Evolutionary conservation across 257 asterid genomes (phyloP), one percentile per base, ranked within the genome.

Genomic region (Anisodus tanguticus): DNA sequence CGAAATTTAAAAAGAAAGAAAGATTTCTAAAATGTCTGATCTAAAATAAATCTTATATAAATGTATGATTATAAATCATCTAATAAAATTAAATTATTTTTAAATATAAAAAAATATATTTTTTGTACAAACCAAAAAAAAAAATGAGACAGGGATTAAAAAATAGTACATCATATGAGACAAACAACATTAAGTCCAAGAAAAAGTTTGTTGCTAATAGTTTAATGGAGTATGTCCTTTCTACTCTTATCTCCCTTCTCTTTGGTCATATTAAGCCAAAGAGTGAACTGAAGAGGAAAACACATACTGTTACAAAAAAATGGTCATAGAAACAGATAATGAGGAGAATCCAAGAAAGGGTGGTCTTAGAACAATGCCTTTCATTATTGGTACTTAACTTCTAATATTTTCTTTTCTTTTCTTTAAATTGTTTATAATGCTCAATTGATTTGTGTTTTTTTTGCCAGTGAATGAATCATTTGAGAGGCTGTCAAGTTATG

Each of bases 381-480:
- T 85, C 63, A 79, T 79, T 10, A 79, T 85, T 4, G 71, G 87
- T 68, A 67, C 2, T 26, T 13, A 3, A 7, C 15, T 37, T 60
- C 3, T 0, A 13, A 13, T 3, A 0, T 68, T 49, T 10, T 43
- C 1, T 26, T 60, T 76, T 11, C 62, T 72, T 1, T 59, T 76
- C 26, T 43, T 63, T 43, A 17, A 0, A 17, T 19, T 9, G 79
- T 74, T 6, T 19, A 2, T 37, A 26, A 1, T 39, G 8, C 9
- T 12, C 11, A 17, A 3, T 17, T 70, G n/a, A 7, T 37, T 9
- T 35, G 3, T 55, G 0, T 9, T 2, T 31, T n/a, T 10, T 31
- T 82, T 85, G 82, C 11, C 81, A 86, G 88, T 82, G 74, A 82
- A 74, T 82, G 88, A 86, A 55, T 53, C 88, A 63, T 82, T 83